Conservation (phyloP, 495 filamentous ascomycete genomes). For the Xylaria venustula region DNA sequence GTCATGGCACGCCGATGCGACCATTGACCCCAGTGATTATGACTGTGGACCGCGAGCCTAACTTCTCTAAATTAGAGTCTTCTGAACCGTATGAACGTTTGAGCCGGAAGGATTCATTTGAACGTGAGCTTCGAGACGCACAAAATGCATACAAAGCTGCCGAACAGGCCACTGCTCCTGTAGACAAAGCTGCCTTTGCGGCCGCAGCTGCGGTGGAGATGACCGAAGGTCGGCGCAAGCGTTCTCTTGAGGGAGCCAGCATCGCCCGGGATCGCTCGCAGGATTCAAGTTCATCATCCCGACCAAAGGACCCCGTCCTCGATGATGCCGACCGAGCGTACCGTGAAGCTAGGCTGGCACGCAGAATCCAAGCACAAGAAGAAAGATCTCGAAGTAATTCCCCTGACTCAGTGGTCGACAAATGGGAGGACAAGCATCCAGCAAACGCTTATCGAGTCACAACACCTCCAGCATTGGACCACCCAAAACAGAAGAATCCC, state of each 20-base stretch:
- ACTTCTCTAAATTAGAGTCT: constrained; percentile 33
- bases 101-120: constrained; percentile 42
- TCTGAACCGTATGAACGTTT: constrained; percentile 26
- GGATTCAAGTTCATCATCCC: constrained; percentile 17
- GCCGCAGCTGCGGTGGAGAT: constrained; percentile 33
- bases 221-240: constrained; percentile 29
- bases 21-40: constrained; percentile 40
- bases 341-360: constrained; percentile 47
- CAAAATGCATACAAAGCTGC: constrained; percentile 32
- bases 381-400: constrained; percentile 46
- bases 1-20: constrained; percentile 30
- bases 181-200: constrained; percentile 34
- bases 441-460: constrained; percentile 36
- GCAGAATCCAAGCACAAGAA: constrained; percentile 45
- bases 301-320: constrained; percentile 40
- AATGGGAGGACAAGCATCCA: constrained; percentile 41
- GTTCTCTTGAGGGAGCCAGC: constrained; percentile 19
- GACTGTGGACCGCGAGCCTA: constrained; percentile 46
- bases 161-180: constrained; percentile 37
- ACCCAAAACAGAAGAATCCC: constrained; percentile 40
- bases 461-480: constrained; percentile 48
- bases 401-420: constrained; percentile 49
- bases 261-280: constrained; percentile 9
- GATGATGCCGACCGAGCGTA: constrained; percentile 52
- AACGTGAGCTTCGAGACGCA: constrained; percentile 37